Conservation (phyloP, 371 early-diverging fungal genomes). For the Coemansia sp. region DNA sequence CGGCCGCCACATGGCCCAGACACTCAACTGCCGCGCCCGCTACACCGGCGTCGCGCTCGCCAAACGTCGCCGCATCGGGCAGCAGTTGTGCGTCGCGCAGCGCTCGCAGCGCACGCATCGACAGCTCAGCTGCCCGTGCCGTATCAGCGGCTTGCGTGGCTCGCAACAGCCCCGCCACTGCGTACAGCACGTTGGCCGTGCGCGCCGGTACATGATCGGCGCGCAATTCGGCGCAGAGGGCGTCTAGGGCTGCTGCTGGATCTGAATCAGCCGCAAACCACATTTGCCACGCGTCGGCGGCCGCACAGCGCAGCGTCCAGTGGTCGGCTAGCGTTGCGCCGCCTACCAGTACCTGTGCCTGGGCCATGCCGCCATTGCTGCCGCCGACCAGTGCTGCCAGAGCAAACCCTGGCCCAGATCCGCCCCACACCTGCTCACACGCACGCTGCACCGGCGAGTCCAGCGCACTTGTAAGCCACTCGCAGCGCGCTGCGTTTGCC, state of each 20-base stretch:
- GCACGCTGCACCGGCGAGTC: conserved; percentile 9
- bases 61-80: background rate
- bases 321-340: conserved; percentile 20
- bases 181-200: conserved; percentile 23
- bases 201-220: conserved; percentile 24
- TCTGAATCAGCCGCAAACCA: conserved; percentile 12
- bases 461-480: conserved; percentile 18
- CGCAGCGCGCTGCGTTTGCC: conserved; percentile 26
- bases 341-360: conserved; percentile 10
- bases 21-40: conserved; percentile 33
- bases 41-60: conserved; percentile 9
- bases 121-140: conserved; percentile 19
- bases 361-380: background rate
- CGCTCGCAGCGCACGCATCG: conserved; percentile 4
- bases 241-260: background rate
- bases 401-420: conserved; percentile 14
- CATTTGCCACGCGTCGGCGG: conserved; percentile 30
- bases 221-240: background rate
- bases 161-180: conserved; percentile 19
- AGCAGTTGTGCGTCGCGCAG: conserved; percentile 3
- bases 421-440: conserved; percentile 2
- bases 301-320: conserved; percentile 29
- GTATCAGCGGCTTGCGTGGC: conserved; percentile 12
- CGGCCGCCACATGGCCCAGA: conserved; percentile 8
- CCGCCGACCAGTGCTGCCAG: conserved; percentile 19